Evolutionary conservation across 768 basidiomycete species (phyloP), one percentile per base, ranked within the genome.

Genomic region (Mycena filopes): DNA sequence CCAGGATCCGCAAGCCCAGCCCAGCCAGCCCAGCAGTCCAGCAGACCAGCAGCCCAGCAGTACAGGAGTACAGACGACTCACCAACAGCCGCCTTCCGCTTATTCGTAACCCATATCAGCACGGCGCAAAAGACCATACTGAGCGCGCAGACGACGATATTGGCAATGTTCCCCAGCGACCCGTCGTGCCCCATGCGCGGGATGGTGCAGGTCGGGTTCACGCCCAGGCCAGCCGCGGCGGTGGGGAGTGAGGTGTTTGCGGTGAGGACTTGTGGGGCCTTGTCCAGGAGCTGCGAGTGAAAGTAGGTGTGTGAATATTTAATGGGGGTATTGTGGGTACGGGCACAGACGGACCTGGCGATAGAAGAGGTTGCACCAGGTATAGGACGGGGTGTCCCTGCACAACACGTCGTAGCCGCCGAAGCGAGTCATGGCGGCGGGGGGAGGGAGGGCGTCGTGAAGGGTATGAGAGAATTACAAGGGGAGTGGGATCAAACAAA

Each of bases 311-410:
- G 67, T 28, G 36, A 25, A 47, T n/a, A n/a, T n/a, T n/a, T n/a
- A n/a, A n/a, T n/a, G n/a, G n/a, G n/a, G n/a, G n/a, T n/a, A n/a
- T n/a, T n/a, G n/a, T 36, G 40, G 70, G 26, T 62, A 63, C 12
- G 57, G 60, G 36, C 63, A 62, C 28, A 71, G 55, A 72, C 80
- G 69, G 23, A 95, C 89, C 83, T 97, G 95, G 64, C 87, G 86
- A 80, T 95, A 95, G 81, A 97, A 96, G 70, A 98, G 89, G 75
- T 98, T 98, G 80, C 96, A 98, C 88, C 94, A 93, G 0, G 96
- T 87, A 73, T 97, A 92, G 48, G 91, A 92, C 2, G 94, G 93
- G 11, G 86, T 85, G 45, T 86, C 77, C 43, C 81, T 79, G 76
- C 94, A 95, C 55, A 92, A 80, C 21, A 86, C 79, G 72, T 82